These are phyloP conservation scores for Russula dissimulans DNA, from an alignment of 768 basidiomycete species.

Conservation along the genomic window DNA sequence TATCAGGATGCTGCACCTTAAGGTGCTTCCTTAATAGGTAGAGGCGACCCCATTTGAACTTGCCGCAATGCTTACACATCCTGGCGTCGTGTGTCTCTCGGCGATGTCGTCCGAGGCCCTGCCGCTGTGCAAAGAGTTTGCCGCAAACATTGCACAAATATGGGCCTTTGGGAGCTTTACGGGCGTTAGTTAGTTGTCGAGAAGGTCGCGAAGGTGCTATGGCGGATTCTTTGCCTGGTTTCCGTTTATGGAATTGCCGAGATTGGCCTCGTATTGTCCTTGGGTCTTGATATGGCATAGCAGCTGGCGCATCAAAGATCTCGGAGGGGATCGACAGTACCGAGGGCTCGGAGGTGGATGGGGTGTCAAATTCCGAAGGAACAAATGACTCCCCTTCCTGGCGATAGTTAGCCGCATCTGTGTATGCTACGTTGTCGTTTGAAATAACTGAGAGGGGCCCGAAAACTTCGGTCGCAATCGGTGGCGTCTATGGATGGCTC, in stretches of 20 bases:
- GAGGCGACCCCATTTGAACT: not conserved
- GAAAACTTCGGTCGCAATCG: too few relatives aligned
- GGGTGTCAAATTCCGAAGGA: not conserved
- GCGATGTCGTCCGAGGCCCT: not conserved
- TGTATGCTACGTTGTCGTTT: not conserved
- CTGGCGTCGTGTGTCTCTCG: not conserved
- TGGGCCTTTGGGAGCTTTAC: not conserved
- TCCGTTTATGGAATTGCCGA: too few relatives aligned
- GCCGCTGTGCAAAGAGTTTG: not conserved
- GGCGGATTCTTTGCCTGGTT: not conserved
- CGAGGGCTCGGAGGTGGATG: too few relatives aligned
- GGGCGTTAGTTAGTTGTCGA: too few relatives aligned
- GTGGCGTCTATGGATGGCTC: too few relatives aligned
- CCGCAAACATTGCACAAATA: not conserved
- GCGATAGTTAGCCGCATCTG: not conserved
- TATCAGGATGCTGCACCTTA: not conserved
- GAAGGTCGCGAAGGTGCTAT: not conserved
- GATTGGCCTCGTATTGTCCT: not conserved
- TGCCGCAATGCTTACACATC: not conserved
- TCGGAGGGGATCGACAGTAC: too few relatives aligned
- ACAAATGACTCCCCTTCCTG: not conserved
- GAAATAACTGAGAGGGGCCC: not conserved
- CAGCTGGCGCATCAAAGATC: too few relatives aligned
- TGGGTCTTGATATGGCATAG: not conserved
- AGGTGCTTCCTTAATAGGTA: not conserved